Base-by-base conservation (phyloP, 2,329 filamentous ascomycete species). In the Xylariomycetidae sp. region DNA sequence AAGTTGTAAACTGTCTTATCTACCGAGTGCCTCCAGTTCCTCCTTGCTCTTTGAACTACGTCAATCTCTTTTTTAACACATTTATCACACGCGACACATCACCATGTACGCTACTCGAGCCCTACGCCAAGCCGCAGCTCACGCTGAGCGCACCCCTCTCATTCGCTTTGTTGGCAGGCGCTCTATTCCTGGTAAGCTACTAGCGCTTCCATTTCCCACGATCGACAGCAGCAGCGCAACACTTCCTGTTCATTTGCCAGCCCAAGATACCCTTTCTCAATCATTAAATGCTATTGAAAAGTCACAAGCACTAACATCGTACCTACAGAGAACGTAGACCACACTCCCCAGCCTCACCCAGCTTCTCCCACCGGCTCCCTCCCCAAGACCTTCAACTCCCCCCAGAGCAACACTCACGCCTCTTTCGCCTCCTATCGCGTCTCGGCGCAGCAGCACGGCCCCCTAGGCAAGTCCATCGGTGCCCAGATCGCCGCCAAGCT, bases 381-480 rank as follows among this genome's bases (percentile, higher is more conserved):
- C 26, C 51, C 65, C 36, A 23, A 23, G 20, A 59, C 58, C 53
- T 76, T 74, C 50, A 52, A 58, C 42, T 54, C 49, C 48, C 57
- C 44, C 29, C 46, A 49, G 34, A 52, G 58, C 38, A 62, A 68
- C 45, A 62, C 65, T 20, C 71, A 77, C 64, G 61, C 72, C 45
- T 77, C 74, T 40, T 89, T 89, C 68, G 83, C 81, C 58, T 72
- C 74, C 51, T 89, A 89, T 72, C 82, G 85, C 56, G 76, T 85
- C 62, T 79, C 82, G 58, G 83, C 81, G 39, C 82, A 85, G 62
- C 83, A 87, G 63, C 83, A 88, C 57, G 85, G 85, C 20, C 85
- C 85, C 12, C 74, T 89, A 38, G 72, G 74, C 61, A 77, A 76
- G 64, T 68, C 67, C 29, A 68, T 77, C 42, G 62, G 61, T 44